Conservation (phyloP, 352 stramenopile species). For the Pythium aristosporum region DNA sequence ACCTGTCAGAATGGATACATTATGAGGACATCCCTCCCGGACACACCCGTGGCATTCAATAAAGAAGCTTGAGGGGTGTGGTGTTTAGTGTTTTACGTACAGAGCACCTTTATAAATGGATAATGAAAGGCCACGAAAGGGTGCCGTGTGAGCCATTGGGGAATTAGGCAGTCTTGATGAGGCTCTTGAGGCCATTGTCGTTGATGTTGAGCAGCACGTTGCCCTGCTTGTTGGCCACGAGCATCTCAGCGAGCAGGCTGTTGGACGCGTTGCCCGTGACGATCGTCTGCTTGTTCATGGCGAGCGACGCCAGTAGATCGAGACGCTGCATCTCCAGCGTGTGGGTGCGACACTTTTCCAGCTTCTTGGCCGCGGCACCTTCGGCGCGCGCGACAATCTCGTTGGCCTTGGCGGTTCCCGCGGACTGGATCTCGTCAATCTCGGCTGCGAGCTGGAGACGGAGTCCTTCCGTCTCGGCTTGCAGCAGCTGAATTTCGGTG, state of each 20-base stretch:
- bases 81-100: too few relatives aligned
- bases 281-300: constrained; percentile 27
- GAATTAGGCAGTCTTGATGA: constrained; percentile 24
- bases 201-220: constrained; percentile 35
- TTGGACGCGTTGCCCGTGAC: constrained; percentile 28
- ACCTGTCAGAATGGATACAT: not conserved
- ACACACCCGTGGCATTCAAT: too few relatives aligned
- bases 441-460: constrained; percentile 28
- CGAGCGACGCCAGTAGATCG: constrained; percentile 27
- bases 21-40: not conserved
- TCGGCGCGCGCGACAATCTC: constrained; percentile 35
- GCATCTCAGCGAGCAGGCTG: constrained; percentile 32
- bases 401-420: constrained; percentile 26
- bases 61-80: too few relatives aligned
- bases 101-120: not conserved
- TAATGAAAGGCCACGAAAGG: constrained; percentile 6
- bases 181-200: constrained; percentile 27
- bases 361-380: constrained; percentile 31
- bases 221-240: constrained; percentile 34
- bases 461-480: constrained; percentile 29
- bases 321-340: constrained; percentile 31
- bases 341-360: constrained; percentile 29
- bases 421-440: constrained; percentile 25
- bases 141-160: not conserved
- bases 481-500: constrained; percentile 31